Evolutionary conservation across 2,329 filamentous ascomycete genomes (phyloP).

Genomic region (Microsporum audouinii): DNA sequence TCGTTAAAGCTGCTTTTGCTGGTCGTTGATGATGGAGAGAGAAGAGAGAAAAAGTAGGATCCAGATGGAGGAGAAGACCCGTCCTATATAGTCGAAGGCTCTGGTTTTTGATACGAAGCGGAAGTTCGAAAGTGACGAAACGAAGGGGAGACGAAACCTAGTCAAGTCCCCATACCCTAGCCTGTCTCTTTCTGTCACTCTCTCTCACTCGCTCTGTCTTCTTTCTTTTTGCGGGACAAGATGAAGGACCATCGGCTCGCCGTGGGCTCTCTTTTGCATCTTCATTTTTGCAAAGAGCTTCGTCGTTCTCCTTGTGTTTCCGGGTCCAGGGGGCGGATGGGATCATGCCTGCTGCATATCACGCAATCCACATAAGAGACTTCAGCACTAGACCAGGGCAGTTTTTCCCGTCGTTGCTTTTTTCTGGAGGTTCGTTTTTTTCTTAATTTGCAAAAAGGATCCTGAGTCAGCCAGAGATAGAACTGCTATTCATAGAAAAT

Average conservation of each 20-base stretch:
- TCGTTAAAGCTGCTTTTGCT: slow-evolving; percentile 8
- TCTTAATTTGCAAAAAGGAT: neutral
- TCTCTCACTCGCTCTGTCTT: neutral
- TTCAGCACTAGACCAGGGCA: neutral
- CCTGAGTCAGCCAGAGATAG: neutral
- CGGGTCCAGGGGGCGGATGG: slow-evolving; percentile 14
- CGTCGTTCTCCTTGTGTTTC: neutral
- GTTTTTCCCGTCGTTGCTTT: neutral
- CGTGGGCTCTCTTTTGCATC: neutral
- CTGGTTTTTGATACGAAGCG: neutral
- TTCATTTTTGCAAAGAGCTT: neutral
- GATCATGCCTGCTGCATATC: slow-evolving; percentile 25
- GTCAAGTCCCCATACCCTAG: neutral
- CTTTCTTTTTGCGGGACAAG: neutral
- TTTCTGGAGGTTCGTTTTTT: neutral
- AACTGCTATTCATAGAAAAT: neutral
- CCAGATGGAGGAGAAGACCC: slow-evolving; percentile 17
- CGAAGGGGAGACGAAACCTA: neutral
- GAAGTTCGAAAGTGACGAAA: neutral
- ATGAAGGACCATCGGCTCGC: slow-evolving; percentile 4
- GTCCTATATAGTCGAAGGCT: slow-evolving; percentile 23
- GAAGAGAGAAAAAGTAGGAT: slow-evolving; percentile 16
- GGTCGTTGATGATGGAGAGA: slow-evolving; percentile 17
- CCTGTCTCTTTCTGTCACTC: neutral
- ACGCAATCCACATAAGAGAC: slow-evolving; percentile 24